phyloP scores from a whole-genome alignment of 2,329 filamentous ascomycete species.

The Epichloe hybrida region DNA sequence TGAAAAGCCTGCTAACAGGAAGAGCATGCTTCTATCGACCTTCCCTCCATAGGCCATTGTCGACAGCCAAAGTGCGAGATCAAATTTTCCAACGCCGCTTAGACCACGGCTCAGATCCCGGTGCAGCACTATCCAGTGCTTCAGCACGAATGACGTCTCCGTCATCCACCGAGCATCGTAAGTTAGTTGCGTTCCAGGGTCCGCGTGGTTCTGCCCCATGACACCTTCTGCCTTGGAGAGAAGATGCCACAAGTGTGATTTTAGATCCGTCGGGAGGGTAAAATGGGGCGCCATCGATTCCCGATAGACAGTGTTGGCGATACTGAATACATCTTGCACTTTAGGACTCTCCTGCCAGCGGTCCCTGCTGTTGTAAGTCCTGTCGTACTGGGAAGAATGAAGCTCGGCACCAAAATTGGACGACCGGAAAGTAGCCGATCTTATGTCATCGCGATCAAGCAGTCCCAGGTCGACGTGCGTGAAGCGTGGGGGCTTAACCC shows the following conservation, averaged over 20 bases:
- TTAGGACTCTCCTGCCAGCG: not conserved
- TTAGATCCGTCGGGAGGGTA: not conserved
- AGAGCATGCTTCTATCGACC: not conserved
- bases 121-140: not conserved
- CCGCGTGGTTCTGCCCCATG: not conserved
- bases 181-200: not conserved
- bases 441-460: constrained; percentile 7
- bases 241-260: not conserved
- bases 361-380: constrained; percentile 6
- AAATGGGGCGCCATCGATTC: not conserved
- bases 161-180: constrained; percentile 1
- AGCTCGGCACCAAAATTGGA: constrained; percentile 12
- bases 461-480: not conserved
- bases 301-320: not conserved
- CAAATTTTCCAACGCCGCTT: not conserved
- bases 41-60: not conserved
- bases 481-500: not conserved
- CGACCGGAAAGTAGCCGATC: constrained; percentile 4
- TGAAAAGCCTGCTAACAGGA: not conserved
- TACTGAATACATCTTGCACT: not conserved
- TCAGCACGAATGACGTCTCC: not conserved
- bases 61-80: constrained; percentile 1
- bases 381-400: constrained; percentile 6
- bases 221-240: not conserved
- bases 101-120: not conserved